Evolutionary conservation across 1,284 basidiomycete genomes (phyloP), one percentile per base, ranked within the genome.

Genomic region (Ganoderma sp.): DNA sequence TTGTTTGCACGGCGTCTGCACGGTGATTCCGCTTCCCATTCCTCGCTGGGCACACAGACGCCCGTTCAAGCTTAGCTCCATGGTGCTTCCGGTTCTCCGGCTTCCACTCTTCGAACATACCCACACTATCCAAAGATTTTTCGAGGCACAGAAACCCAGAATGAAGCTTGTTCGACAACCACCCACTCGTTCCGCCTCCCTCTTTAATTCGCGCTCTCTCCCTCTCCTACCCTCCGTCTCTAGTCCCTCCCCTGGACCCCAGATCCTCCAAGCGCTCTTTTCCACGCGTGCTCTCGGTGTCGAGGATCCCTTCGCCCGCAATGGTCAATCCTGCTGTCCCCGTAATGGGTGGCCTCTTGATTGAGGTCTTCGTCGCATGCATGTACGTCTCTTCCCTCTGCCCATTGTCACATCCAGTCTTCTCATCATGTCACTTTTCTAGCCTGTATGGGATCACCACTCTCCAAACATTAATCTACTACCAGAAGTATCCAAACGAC

Each of bases 401-500:
- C 48, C 9, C 17, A 22, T 17, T 41, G 4, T 15, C 37, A 42
- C 45, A 50, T 25, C 32, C n/a, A 32, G 6, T 19, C 19, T 41
- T 32, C 39, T 45, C 25, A 14, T 2, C 42, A 57, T 45, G 5
- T 9, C 50, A n/a, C n/a, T 17, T 42, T 19, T 14, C 3, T 12
- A 73, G 71, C 15, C 54, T 73, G 28, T 73, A 73, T 25, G 71
- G 71, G 15, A 68, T 73, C 54, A 73, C 71, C 32, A 65, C 69
- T 9, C 67, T 73, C 22, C 71, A 73, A 60, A 68, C 71, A 0
- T 68, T 73, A 48, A 71, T 73, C n/a, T 73, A 71, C 65, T 71
- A 66, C 57, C 71, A 73, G 60, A 68, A 63, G 52, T 73, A 69
- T 45, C 52, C 69, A 2, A 60, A 37, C 8, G 71, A 73, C 54